Percentiles rank a stretch among this genome's conserved stretches.
Evolutionary conservation across 345 rosid species (phyloP).

Genomic region (Brassica incana): DNA sequence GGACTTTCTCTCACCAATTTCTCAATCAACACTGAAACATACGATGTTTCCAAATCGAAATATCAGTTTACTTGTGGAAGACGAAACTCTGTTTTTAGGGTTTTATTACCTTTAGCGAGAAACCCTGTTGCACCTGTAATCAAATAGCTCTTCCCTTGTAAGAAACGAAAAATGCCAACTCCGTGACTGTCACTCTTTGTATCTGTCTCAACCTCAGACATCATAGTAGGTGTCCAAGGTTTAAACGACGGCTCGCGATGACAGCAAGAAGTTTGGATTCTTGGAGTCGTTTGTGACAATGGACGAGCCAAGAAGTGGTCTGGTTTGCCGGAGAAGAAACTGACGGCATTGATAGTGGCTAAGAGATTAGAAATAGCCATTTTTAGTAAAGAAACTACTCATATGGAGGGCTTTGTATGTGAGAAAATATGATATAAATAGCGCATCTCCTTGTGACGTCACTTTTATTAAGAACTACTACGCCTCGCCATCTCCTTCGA

Average conservation of each 20-base stretch:
- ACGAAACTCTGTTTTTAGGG: neutral
- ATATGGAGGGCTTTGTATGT: neutral
- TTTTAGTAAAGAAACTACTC: neutral
- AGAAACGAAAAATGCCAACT: neutral
- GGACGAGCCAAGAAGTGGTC: constrained; percentile 1
- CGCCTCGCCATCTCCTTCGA: neutral
- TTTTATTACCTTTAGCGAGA: constrained; percentile 34
- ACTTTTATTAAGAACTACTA: neutral
- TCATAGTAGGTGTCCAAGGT: neutral
- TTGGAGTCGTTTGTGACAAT: neutral
- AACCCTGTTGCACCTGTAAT: constrained; percentile 43
- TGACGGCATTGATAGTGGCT: neutral
- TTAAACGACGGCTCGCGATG: neutral
- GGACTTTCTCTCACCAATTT: constrained; percentile 42
- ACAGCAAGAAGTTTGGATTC: neutral
- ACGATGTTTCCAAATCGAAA: neutral
- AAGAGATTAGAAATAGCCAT: neutral
- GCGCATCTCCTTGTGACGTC: neutral
- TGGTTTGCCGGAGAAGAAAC: neutral
- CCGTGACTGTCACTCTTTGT: neutral
- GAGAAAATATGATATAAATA: neutral
- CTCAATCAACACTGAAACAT: constrained; percentile 27
- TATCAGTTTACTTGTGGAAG: neutral
- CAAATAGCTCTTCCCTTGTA: constrained; percentile 33
- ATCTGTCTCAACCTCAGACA: neutral